Evolutionary conservation across 2,329 filamentous ascomycete genomes (phyloP).

Genomic region (Verticillium isaacii): DNA sequence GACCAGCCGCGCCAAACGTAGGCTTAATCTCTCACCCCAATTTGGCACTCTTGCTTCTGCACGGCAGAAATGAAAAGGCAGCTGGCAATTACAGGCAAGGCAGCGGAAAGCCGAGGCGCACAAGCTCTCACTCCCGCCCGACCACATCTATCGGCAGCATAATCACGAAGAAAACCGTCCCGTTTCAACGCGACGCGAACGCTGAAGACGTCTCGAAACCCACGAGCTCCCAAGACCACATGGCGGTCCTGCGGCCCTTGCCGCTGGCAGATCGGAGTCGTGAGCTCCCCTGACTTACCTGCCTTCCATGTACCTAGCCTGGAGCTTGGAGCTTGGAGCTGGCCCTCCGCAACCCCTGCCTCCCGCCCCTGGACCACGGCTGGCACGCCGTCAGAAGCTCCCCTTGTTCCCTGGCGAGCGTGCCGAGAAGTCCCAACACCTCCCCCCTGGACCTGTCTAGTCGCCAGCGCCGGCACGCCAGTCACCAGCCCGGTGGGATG

Average conservation of each 20-base stretch:
- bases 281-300: neutral
- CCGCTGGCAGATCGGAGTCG: neutral
- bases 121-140: no score
- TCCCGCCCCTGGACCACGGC: neutral
- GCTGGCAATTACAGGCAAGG: neutral
- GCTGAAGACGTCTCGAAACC: no score
- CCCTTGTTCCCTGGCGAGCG: neutral
- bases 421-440: neutral
- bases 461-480: conserved; percentile 17
- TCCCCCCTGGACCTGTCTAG: neutral
- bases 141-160: no score
- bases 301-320: neutral
- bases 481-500: neutral
- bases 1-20: neutral
- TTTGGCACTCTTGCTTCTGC: neutral
- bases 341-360: neutral
- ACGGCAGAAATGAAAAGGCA: neutral
- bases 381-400: neutral
- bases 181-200: no score
- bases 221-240: no score
- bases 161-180: no score
- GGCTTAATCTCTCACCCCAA: neutral
- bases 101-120: no score
- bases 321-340: neutral
- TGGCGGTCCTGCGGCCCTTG: no score